Evolutionary conservation across 2,329 filamentous ascomycete genomes (phyloP), one percentile per base, ranked within the genome.

Genomic region (Aspergillus aculeatus): DNA sequence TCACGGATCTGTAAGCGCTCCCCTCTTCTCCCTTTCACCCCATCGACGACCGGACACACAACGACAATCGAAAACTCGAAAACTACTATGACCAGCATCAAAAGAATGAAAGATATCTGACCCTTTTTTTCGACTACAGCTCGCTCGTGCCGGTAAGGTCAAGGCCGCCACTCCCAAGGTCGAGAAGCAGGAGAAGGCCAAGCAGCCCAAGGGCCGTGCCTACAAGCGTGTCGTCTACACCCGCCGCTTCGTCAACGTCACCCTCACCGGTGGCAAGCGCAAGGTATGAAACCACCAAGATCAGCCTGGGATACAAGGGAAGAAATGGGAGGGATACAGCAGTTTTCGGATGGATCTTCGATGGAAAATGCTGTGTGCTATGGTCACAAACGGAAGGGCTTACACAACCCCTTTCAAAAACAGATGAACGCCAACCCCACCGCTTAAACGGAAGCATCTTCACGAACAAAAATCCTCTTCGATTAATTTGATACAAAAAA

Each of bases 221-320:
- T 92, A 95, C 84, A 98, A 98, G 92, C 88, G 94, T 77, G 88
- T 96, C 80, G 88, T 87, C 81, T 97, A 97, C 88, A 96, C 92
- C 74, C 90, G 94, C 80, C 92, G 94, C 77, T 98, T 98, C 85
- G 93, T 98, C 73, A 97, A 98, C 84, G 92, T 98, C 78, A 95
- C 91, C 77, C 86, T 96, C 83, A 96, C 93, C 70, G 93, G 92
- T 81, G 94, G 94, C 84, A 98, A 98, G 93, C 87, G 94, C 82
- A 97, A 97, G 92, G 92, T 95, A 81, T 77, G 66, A 62, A 24
- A 32, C 26, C 26, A 51, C 26, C 56, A 47, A 32, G 6, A 23
- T 11, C 7, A 32, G 35, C 10, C 10, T 5, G 21, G 29, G 19
- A 23, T 16, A 12, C n/a, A 11, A 5, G 3, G 16, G 52, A 54